A percentile compares a stretch with the other conserved stretches of the same genome.
These are phyloP conservation scores for Pseudocercospora fijiensis DNA, from an alignment of 2,329 filamentous ascomycete species.

Conservation along the genomic window DNA sequence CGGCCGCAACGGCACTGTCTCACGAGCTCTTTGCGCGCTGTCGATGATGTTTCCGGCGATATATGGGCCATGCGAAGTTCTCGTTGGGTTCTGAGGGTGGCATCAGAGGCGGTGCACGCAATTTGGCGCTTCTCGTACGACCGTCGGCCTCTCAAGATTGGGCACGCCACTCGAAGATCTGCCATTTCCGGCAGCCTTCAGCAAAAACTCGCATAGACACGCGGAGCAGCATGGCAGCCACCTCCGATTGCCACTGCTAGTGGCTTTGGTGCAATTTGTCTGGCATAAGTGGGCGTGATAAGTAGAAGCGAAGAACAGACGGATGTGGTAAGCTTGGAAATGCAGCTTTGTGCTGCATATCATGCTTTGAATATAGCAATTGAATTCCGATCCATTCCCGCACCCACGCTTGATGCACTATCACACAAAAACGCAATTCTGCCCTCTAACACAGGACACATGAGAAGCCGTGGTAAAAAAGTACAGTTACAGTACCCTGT, in stretches of 20 bases:
- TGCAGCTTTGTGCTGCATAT: neutral
- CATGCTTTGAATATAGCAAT: slow-evolving; percentile 13
- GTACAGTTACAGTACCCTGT: slow-evolving; percentile 28
- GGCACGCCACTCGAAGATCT: neutral
- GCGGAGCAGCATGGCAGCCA: slow-evolving; percentile 8
- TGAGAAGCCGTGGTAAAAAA: slow-evolving; percentile 25
- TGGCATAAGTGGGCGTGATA: neutral
- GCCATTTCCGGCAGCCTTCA: neutral
- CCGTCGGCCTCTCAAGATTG: neutral
- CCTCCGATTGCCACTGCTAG: neutral
- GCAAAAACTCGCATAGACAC: neutral
- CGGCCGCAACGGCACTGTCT: neutral
- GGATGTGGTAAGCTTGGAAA: slow-evolving; percentile 1
- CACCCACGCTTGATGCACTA: slow-evolving; percentile 24
- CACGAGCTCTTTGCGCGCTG: neutral
- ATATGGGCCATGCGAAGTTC: neutral
- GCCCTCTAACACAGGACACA: slow-evolving; percentile 15
- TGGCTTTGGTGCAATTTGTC: neutral
- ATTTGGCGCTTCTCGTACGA: neutral
- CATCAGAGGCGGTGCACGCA: neutral
- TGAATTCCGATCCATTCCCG: slow-evolving; percentile 22
- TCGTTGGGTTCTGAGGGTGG: neutral
- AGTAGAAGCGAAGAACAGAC: neutral
- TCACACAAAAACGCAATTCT: slow-evolving; percentile 15
- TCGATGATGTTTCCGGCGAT: neutral